Percentiles rank a stretch among this genome's conserved stretches.
Conservation (phyloP, 2,329 filamentous ascomycete species). For the Massarina eburnea region DNA sequence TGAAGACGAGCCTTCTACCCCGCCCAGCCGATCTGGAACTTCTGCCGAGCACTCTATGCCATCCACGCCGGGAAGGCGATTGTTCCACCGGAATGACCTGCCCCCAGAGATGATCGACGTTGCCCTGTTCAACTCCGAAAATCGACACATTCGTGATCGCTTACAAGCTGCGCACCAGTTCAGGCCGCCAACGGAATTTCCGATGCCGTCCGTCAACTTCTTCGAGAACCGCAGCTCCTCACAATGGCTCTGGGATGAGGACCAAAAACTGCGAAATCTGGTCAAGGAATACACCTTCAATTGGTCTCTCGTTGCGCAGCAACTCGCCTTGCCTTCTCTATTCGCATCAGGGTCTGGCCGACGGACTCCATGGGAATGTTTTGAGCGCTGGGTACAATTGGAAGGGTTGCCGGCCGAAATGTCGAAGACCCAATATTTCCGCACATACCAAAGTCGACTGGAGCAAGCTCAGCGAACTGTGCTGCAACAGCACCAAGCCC, state of each 20-base stretch:
- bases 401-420: constrained; percentile 91
- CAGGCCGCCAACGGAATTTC: constrained; percentile 84
- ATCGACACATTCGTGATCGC: constrained; percentile 85
- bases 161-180: constrained; percentile 92
- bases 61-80: constrained; percentile 41
- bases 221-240: constrained; percentile 86
- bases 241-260: constrained; percentile 87
- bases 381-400: constrained; percentile 91
- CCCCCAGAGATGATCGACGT: constrained; percentile 73
- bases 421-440: constrained; percentile 94
- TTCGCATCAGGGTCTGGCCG: constrained; percentile 87
- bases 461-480: constrained; percentile 64
- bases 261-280: constrained; percentile 81
- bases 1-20: constrained; percentile 59
- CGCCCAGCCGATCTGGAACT: constrained; percentile 40
- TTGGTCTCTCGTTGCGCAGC: constrained; percentile 89
- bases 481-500: constrained; percentile 58
- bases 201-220: constrained; percentile 87
- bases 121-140: constrained; percentile 85
- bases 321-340: constrained; percentile 71
- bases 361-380: constrained; percentile 96
- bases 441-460: constrained; percentile 65
- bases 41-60: constrained; percentile 48
- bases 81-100: constrained; percentile 52
- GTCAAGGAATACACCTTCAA: constrained; percentile 96